Conservation (phyloP, 1,284 basidiomycete species). For the Xerocomus minutiporus region DNA sequence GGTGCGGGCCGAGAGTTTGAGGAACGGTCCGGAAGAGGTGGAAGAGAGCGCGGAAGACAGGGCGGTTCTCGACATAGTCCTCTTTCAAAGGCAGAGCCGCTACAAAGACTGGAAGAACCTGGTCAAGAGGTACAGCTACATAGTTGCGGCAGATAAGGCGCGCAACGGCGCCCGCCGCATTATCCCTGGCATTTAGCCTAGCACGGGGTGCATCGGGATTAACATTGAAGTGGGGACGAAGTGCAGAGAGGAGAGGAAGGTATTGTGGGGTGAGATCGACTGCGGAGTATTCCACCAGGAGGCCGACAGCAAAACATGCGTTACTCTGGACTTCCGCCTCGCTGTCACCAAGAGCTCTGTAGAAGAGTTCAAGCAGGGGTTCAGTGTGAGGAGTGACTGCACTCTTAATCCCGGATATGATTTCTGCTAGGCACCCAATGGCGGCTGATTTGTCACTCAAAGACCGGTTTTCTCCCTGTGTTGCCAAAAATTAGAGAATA, state of each 20-base stretch:
- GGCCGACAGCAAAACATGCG: constrained; percentile 91
- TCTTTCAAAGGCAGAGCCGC: constrained; percentile 82
- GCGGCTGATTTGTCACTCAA: constrained; percentile 90
- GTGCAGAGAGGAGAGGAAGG: constrained; percentile 70
- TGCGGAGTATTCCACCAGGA: constrained; percentile 86
- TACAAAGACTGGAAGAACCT: constrained; percentile 84
- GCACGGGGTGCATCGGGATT: constrained; percentile 57
- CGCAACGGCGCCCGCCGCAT: constrained; percentile 89
- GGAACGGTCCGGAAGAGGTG: constrained; percentile 78
- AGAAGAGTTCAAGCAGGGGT: constrained; percentile 80
- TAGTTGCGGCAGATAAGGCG: constrained; percentile 86
- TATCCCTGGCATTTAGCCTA: constrained; percentile 86
- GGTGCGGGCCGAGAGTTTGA: constrained; percentile 65
- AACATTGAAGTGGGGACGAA: constrained; percentile 81
- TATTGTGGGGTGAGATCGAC: constrained; percentile 85
- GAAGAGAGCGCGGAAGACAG: constrained; percentile 90
- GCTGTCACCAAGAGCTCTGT: constrained; percentile 76
- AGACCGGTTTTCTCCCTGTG: constrained; percentile 78
- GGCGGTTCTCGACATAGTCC: constrained; percentile 86
- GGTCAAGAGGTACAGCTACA: constrained; percentile 81
- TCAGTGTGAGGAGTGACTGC: constrained; percentile 86
- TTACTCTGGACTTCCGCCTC: constrained; percentile 95
- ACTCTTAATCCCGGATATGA: constrained; percentile 88
- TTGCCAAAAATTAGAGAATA: constrained; percentile 11
- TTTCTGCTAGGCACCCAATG: constrained; percentile 93